Base-by-base conservation (phyloP, 2,329 filamentous ascomycete genomes). In the Aspergillus uvarum region DNA sequence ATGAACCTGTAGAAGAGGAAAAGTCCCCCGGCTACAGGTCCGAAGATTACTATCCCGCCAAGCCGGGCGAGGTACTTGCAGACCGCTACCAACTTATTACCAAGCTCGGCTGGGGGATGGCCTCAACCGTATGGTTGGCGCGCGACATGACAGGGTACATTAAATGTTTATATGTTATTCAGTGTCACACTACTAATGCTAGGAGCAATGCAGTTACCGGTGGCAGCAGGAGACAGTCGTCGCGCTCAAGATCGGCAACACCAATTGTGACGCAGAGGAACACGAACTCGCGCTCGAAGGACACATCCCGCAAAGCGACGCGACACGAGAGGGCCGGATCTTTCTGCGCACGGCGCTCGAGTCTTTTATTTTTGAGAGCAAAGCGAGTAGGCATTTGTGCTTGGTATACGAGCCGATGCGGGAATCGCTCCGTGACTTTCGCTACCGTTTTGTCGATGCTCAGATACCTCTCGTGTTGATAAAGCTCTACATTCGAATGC, bases 111-210 rank as follows among this genome's bases (percentile, higher is more conserved):
- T 80, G 67, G 63, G 78, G 79, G 21, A 67, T 67, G n/a, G 72
- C 68, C 7, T 80, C 76, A 1, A 81, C 78, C 0, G 75, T 79
- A 21, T 81, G 78, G 78, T 70, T 81, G 14, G 76, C 76, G 5
- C 72, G 69, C 26, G 73, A 79, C 60, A 61, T 77, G 3, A 59
- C 66, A 47, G 50, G 58, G 63, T 62, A 62, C 11, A 6, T 19
- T 3, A 5, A 14, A 24, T 12, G 16, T 5, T 7, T 12, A 24
- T 32, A 12, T 6, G 2, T 14, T 11, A 10, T 5, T 2, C 31
- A 21, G 21, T n/a, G 29, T 22, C 10, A 29, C 14, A 14, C 7
- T 10, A 19, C 7, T 10, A 19, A 21, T 32, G 16, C 49, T 21
- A 22, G 7, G n/a, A 11, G 22, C 21, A 4, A 35, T 8, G 1